These are phyloP conservation scores for Triticum monococcum DNA, from an alignment of 176 grass and related monocot species.

Conservation along the genomic window DNA sequence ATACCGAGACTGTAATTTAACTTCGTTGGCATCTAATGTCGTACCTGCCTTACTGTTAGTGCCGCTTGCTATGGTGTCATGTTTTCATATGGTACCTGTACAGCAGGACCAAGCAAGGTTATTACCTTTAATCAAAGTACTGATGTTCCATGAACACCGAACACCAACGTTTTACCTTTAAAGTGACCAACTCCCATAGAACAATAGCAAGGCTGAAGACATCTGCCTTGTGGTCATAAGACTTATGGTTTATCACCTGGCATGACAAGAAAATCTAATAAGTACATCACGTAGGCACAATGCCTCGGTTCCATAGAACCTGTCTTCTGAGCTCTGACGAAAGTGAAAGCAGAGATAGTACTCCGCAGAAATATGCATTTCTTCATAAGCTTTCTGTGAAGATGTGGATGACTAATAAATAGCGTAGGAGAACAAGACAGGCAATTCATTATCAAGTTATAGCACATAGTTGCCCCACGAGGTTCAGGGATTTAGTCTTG, in stretches of 20 bases:
- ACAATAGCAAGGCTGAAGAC: constrained; percentile 95
- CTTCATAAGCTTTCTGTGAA: background rate
- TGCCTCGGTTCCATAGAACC: background rate
- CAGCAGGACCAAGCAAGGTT: constrained; percentile 13
- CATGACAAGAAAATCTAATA: background rate
- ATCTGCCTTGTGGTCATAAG: constrained; percentile 84
- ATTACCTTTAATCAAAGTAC: constrained; percentile 2
- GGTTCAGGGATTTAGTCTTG: background rate
- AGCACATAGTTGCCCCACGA: background rate
- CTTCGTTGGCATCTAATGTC: background rate
- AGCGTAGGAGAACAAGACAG: background rate
- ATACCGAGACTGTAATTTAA: background rate
- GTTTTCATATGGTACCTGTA: constrained; percentile 84
- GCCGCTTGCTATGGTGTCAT: constrained; percentile 95
- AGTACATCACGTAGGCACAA: background rate
- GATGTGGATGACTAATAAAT: background rate
- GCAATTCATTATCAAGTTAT: background rate
- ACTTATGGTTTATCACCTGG: constrained; percentile 93
- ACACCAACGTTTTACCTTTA: too few species aligned
- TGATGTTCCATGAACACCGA: background rate
- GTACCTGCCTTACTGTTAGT: constrained; percentile 84
- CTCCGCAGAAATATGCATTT: background rate
- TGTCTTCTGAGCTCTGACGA: background rate
- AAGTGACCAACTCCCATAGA: constrained; percentile 83
- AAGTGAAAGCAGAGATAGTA: background rate